phyloP scores from a whole-genome alignment of 768 basidiomycete species.

The Leccinum variicolor region DNA sequence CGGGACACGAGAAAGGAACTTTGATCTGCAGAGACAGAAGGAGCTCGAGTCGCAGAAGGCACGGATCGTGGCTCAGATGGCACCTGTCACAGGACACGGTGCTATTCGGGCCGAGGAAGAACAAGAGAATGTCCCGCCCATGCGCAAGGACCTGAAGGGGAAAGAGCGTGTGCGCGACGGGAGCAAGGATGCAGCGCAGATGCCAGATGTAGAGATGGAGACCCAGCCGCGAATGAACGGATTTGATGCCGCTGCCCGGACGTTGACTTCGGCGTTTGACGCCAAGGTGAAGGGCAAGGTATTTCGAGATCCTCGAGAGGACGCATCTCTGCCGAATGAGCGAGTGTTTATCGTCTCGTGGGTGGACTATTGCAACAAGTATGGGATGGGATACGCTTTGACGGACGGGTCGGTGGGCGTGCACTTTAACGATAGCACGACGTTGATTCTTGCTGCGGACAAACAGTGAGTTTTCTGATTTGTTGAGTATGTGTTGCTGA shows the following conservation, averaged over 20 bases:
- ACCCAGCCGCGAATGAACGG: slow-evolving; percentile 41
- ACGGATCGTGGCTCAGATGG: slow-evolving; percentile 93
- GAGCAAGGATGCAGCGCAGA: slow-evolving; percentile 13
- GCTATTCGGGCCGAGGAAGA: slow-evolving; percentile 33
- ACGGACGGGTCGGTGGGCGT: slow-evolving; percentile 95
- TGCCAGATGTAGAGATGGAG: slow-evolving; percentile 21
- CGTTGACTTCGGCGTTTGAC: slow-evolving; percentile 59
- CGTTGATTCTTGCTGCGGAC: slow-evolving; percentile 78
- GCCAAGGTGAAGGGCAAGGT: slow-evolving; percentile 58
- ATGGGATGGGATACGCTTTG: slow-evolving; percentile 98
- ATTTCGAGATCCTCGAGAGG: slow-evolving; percentile 64
- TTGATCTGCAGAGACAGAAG: slow-evolving; percentile 50
- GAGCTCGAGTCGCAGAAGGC: slow-evolving; percentile 91
- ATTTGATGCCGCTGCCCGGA: slow-evolving; percentile 64
- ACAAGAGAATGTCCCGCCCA: slow-evolving; percentile 32
- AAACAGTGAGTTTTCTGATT: slow-evolving; percentile 59
- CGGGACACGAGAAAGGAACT: slow-evolving; percentile 37
- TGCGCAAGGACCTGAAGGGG: slow-evolving; percentile 29
- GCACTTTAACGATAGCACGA: slow-evolving; percentile 95
- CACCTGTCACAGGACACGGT: slow-evolving; percentile 38
- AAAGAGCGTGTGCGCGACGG: slow-evolving; percentile 29
- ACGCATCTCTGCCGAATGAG: slow-evolving; percentile 55
- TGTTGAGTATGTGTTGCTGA: not conserved
- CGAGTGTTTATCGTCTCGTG: slow-evolving; percentile 95
- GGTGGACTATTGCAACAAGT: slow-evolving; percentile 99